phyloP scores from a whole-genome alignment of 2,329 filamentous ascomycete genomes.

The Hymenoscyphus linearis region DNA sequence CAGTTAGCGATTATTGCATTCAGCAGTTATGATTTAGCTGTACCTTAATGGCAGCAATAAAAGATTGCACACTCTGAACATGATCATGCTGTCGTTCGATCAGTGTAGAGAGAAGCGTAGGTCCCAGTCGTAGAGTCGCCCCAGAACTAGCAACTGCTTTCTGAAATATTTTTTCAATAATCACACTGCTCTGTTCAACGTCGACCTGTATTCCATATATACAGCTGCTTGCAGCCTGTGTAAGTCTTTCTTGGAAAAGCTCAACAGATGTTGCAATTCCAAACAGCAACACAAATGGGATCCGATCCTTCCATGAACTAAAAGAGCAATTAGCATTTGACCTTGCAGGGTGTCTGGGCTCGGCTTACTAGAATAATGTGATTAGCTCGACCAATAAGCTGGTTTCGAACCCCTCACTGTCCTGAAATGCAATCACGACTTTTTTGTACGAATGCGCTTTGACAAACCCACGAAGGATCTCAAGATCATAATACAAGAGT shows the following conservation, averaged over 20 bases:
- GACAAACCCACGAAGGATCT: slow-evolving; percentile 59
- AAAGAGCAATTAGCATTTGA: slow-evolving; percentile 7
- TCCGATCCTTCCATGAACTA: slow-evolving; percentile 65
- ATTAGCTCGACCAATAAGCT: slow-evolving; percentile 67
- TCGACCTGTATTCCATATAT: slow-evolving; percentile 71
- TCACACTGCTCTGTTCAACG: slow-evolving; percentile 65
- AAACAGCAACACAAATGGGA: slow-evolving; percentile 72
- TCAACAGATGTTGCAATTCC: slow-evolving; percentile 79
- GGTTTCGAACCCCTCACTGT: slow-evolving; percentile 77
- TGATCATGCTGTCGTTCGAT: slow-evolving; percentile 72
- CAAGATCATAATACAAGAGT: slow-evolving; percentile 73
- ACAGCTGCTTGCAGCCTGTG: slow-evolving; percentile 61
- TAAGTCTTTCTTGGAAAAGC: slow-evolving; percentile 68
- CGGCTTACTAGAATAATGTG: slow-evolving; percentile 57
- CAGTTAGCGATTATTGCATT: slow-evolving; percentile 8
- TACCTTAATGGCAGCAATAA: slow-evolving; percentile 65
- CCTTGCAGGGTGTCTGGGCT: background rate
- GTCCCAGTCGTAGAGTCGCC: slow-evolving; percentile 56
- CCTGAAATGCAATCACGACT: slow-evolving; percentile 69
- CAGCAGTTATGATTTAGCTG: slow-evolving; percentile 8
- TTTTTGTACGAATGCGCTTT: slow-evolving; percentile 48
- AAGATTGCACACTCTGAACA: slow-evolving; percentile 68
- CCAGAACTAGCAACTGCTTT: slow-evolving; percentile 55
- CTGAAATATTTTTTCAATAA: slow-evolving; percentile 68
- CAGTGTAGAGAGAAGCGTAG: slow-evolving; percentile 55